phyloP scores from a whole-genome alignment of 352 stramenopile species.

The Pythium vanterpoolii region DNA sequence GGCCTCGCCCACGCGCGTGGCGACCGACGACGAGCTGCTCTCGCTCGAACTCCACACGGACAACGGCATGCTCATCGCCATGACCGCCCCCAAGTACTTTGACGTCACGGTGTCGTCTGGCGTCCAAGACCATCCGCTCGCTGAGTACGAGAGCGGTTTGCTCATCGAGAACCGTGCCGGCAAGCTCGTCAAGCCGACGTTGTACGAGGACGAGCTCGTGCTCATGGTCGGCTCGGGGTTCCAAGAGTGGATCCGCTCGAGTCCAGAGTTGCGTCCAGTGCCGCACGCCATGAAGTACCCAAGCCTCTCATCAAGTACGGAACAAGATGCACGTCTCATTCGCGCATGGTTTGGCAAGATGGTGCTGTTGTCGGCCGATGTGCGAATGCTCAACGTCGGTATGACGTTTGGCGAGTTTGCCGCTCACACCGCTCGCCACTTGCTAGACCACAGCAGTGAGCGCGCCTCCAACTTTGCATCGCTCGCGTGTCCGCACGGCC shows the following conservation, averaged over 20 bases:
- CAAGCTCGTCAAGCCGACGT: slow-evolving; percentile 23
- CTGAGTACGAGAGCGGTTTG: slow-evolving; percentile 21
- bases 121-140: not conserved
- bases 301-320: not conserved
- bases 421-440: slow-evolving; percentile 11
- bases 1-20: slow-evolving; percentile 13
- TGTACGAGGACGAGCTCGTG: slow-evolving; percentile 35
- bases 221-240: slow-evolving; percentile 36
- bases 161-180: slow-evolving; percentile 28
- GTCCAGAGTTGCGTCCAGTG: slow-evolving; percentile 23
- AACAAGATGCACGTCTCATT: slow-evolving; percentile 10
- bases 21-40: slow-evolving; percentile 26
- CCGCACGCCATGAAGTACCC: slow-evolving; percentile 34
- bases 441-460: slow-evolving; percentile 13
- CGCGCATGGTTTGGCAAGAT: slow-evolving; percentile 45
- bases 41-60: slow-evolving; percentile 76
- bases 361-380: slow-evolving; percentile 25
- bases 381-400: slow-evolving; percentile 27
- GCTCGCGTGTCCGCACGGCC: slow-evolving; percentile 24
- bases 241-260: slow-evolving; percentile 29
- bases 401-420: slow-evolving; percentile 32
- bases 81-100: slow-evolving; percentile 72
- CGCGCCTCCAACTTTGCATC: slow-evolving; percentile 25
- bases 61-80: slow-evolving; percentile 68
- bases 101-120: slow-evolving; percentile 12